A percentile compares a stretch with the other conserved stretches of the same genome.
Conservation (phyloP, 1,139 yeast species). For the Groenewaldozyma auringiensis region DNA sequence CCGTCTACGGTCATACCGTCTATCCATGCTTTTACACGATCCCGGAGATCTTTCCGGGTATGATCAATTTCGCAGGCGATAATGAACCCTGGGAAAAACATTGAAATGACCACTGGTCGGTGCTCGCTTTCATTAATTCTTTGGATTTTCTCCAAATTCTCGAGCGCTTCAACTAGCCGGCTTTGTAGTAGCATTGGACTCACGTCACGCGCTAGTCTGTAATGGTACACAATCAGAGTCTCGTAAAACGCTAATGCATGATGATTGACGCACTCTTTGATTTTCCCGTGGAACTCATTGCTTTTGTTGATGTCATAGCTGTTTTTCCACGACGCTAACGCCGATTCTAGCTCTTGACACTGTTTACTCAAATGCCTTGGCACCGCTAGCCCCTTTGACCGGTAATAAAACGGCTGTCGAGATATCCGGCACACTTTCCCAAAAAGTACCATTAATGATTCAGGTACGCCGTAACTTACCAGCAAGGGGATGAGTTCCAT, state of each 20-base stretch:
- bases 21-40: conserved; percentile 71
- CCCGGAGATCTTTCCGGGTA: conserved; percentile 36
- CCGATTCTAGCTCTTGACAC: conserved; percentile 43
- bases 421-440: conserved; percentile 40
- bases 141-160: conserved; percentile 59
- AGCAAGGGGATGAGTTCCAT: conserved; percentile 56
- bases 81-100: conserved; percentile 84
- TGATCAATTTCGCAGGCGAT: conserved; percentile 74
- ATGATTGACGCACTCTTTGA: conserved; percentile 65
- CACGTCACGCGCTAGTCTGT: conserved; percentile 53
- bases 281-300: conserved; percentile 23
- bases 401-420: conserved; percentile 51
- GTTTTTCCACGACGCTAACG: conserved; percentile 55
- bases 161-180: conserved; percentile 53
- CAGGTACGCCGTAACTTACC: conserved; percentile 78
- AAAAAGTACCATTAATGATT: conserved; percentile 64
- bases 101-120: conserved; percentile 58
- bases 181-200: conserved; percentile 49
- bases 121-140: conserved; percentile 41
- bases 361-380: conserved; percentile 37
- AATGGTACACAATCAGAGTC: conserved; percentile 67
- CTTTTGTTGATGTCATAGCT: conserved; percentile 23
- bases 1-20: conserved; percentile 68
- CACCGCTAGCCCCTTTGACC: conserved; percentile 32
- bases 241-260: conserved; percentile 76